Evolutionary conservation across 139 green algal species (phyloP), one percentile per base, ranked within the genome.

Genomic region (Auxenochlorella pyrenoidosa): DNA sequence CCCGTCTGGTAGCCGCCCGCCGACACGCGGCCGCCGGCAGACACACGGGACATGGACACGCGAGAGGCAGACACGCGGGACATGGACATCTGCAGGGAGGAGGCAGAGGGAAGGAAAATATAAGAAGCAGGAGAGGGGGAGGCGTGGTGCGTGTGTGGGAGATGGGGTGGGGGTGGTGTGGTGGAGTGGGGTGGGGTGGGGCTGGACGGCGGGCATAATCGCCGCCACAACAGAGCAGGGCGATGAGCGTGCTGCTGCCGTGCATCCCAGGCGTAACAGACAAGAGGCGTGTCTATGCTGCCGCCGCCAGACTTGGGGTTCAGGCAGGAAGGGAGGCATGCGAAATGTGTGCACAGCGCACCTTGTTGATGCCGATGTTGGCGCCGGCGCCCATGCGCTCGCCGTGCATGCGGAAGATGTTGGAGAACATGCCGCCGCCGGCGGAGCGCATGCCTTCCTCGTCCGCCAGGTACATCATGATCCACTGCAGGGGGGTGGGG

Each of bases 371-470:
- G 54, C 89, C 89, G 28, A 88, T 66, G 73, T 78, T 65, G 38
- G 73, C 65, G 38, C 8, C 63, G 26, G 86, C 75, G 32, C 87
- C 91, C 77, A 91, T 92, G 63, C 72, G 59, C 86, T 92, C 88
- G 71, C 75, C 75, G 32, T 63, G 79, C 5, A 22, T 16, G 59
- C 86, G 40, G 78, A 89, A 85, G 60, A 83, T 79, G 65, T 71
- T 91, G 65, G 38, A 60, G 40, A 84, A 90, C 36, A 89, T 43
- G 32, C 79, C 47, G 84, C 68, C n/a, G 80, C 80, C 40, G 32
- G 28, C 13, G 75, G 90, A 65, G 81, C 95, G 92, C 82, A 95
- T 91, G 82, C 95, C 94, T 41, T 97, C 94, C 88, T 96, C 94
- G 71, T 97, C 95, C 40, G 96, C 81, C 3, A 91, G 59, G 88